phyloP scores from a whole-genome alignment of 2,329 filamentous ascomycete species.

The Beauveria sp. region DNA sequence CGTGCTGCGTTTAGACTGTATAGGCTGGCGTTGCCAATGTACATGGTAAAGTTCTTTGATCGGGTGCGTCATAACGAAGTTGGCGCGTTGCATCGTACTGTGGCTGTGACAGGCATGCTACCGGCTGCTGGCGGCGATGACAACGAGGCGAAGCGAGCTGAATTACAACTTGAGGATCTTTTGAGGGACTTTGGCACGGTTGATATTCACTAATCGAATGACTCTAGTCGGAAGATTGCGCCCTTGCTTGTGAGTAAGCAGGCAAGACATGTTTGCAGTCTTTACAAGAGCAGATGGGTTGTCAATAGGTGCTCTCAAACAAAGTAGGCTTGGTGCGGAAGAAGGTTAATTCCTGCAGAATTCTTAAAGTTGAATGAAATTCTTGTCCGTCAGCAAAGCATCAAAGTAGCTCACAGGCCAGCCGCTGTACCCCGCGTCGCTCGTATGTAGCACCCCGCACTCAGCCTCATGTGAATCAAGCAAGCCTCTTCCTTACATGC shows the following conservation, averaged over 20 bases:
- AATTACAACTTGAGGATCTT: neutral
- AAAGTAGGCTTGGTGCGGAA: no score
- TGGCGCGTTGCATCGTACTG: neutral
- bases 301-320: no score
- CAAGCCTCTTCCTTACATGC: neutral
- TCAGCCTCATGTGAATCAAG: no score
- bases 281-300: no score
- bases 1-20: neutral
- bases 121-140: neutral
- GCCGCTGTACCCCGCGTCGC: no score
- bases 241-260: no score
- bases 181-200: neutral
- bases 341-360: no score
- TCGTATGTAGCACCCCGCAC: no score
- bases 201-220: neutral
- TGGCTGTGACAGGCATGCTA: neutral
- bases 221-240: neutral
- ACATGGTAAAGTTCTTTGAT: neutral
- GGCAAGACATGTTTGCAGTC: no score
- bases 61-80: neutral
- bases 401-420: no score
- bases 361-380: no score
- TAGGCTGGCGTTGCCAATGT: neutral
- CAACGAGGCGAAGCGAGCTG: neutral
- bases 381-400: no score